phyloP scores from a whole-genome alignment of 129 eudicot genomes.

The Flaveria brownii region DNA sequence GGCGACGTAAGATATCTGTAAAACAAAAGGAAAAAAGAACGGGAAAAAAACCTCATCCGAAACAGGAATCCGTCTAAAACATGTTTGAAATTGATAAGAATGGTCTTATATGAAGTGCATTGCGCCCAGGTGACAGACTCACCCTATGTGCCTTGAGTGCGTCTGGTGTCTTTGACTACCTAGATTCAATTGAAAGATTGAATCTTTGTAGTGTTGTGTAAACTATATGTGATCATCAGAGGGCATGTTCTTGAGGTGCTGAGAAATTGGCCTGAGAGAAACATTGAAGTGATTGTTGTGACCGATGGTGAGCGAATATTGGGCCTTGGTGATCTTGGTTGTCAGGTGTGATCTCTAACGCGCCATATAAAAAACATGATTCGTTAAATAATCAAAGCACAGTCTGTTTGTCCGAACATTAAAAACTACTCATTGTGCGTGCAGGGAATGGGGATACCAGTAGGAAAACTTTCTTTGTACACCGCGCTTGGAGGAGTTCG shows the following conservation, averaged over 20 bases:
- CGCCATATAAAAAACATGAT: too few relatives aligned
- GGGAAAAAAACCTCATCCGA: too few relatives aligned
- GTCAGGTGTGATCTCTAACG: conserved; percentile 55
- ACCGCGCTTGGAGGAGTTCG: conserved; percentile 97
- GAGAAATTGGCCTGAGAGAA: conserved; percentile 82
- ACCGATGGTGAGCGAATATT: conserved; percentile 94
- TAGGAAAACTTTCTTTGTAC: conserved; percentile 87
- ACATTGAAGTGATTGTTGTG: conserved; percentile 83
- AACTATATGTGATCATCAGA: conserved; percentile 45
- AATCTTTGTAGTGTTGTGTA: conserved; percentile 16
- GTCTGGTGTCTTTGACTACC: too few relatives aligned
- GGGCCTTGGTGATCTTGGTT: conserved; percentile 93
- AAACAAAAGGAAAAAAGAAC: too few relatives aligned
- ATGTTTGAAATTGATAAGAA: too few relatives aligned
- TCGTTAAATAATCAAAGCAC: background rate
- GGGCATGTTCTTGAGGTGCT: conserved; percentile 77
- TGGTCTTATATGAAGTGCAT: too few relatives aligned
- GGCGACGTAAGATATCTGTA: too few relatives aligned
- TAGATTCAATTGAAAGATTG: background rate
- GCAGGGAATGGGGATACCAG: conserved; percentile 97
- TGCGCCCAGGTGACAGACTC: too few relatives aligned
- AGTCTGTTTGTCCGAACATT: background rate
- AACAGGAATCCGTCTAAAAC: too few relatives aligned
- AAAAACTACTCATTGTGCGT: background rate
- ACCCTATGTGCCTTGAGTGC: too few relatives aligned